Conservation (phyloP, 257 asterid species). For the Nicotiana tabacum region DNA sequence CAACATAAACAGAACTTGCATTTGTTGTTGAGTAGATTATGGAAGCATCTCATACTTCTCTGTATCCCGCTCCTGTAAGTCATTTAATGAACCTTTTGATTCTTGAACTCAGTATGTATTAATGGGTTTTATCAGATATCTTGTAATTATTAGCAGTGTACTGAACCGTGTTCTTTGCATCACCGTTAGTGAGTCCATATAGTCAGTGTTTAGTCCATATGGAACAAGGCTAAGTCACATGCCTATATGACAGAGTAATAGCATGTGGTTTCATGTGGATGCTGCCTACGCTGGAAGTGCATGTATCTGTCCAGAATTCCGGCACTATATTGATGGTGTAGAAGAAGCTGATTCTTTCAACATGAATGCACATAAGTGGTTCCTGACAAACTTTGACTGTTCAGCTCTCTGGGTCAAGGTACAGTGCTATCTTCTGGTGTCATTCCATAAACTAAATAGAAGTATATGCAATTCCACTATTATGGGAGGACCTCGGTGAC, state of each 20-base stretch:
- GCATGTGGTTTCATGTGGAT: conserved; percentile 90
- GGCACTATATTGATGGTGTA: conserved; percentile 69
- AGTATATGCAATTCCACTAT: background rate
- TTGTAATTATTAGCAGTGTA: background rate
- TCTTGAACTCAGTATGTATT: background rate
- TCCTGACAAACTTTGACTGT: conserved; percentile 94
- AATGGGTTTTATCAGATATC: background rate
- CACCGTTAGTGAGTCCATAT: background rate
- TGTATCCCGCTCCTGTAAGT: background rate
- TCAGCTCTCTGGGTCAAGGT: conserved; percentile 98
- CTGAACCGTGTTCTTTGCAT: background rate
- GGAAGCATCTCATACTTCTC: background rate
- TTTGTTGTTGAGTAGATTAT: background rate
- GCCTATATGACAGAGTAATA: conserved; percentile 47
- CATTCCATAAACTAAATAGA: background rate
- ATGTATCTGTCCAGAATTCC: conserved; percentile 82
- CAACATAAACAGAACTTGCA: background rate
- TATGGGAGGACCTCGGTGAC: background rate
- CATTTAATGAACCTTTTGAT: background rate
- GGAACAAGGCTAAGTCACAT: conserved; percentile 10
- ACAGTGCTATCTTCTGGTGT: conserved; percentile 16
- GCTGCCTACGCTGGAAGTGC: conserved; percentile 99
- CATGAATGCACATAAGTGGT: conserved; percentile 98
- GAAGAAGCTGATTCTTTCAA: conserved; percentile 85
- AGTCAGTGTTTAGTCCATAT: background rate